Base-by-base conservation (phyloP, 73 alveolate genomes). In the Chromera velia region DNA sequence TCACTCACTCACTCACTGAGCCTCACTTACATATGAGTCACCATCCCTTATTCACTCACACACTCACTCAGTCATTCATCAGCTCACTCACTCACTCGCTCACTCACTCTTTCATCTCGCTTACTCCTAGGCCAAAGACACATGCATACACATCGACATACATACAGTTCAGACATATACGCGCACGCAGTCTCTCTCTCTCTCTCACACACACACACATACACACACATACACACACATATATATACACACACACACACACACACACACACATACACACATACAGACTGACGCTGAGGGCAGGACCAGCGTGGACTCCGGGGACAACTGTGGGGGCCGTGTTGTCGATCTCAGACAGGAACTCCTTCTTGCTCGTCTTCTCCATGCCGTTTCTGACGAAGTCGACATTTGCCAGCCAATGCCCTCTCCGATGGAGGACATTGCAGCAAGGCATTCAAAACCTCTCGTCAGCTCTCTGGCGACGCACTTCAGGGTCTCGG, bases 71-170 rank as follows among this genome's bases (percentile, higher is more conserved):
- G 32, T 9, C 70, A 9, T 31, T 19, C 70, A 10, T 31, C 4
- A 28, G 18, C 70, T 9, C 70, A 6, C 70, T 62, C 70, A 24
- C 70, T 24, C n/a, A n/a, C n/a, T n/a, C n/a, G n/a, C n/a, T n/a
- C n/a, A n/a, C n/a, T n/a, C n/a, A n/a, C n/a, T n/a, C 70, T 62
- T 31, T 9, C 70, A 7, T 62, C 70, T 62, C 70, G 27, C 70
- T 62, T 31, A 24, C 70, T 24, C 70, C 27, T 31, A 10, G 32
- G 4, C 9, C 27, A 28, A 24, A 28, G 27, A 28, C 27, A 28
- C n/a, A n/a, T n/a, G n/a, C n/a, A n/a, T n/a, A n/a, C n/a, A n/a
- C n/a, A n/a, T n/a, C n/a, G n/a, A n/a, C n/a, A n/a, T n/a, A n/a
- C n/a, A n/a, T n/a, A n/a, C n/a, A n/a, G n/a, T n/a, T n/a, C n/a